phyloP scores from a whole-genome alignment of 352 stramenopile species.

The Globisporangium nunn region DNA sequence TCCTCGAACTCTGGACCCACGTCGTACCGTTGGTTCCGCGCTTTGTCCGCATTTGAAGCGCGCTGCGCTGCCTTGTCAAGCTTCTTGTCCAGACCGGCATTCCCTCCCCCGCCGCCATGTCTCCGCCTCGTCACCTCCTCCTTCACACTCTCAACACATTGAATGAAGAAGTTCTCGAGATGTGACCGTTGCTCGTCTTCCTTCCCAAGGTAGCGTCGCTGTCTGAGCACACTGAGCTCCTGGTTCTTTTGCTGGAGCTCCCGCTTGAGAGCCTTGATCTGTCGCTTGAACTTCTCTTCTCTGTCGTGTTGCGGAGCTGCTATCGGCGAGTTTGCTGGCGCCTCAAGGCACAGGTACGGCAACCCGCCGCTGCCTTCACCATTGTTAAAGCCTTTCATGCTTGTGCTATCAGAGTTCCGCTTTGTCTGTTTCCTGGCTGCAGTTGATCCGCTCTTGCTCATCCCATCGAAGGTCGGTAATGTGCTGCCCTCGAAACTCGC shows the following conservation, averaged over 20 bases:
- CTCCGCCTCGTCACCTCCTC: slow-evolving; percentile 52
- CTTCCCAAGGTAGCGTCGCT: slow-evolving; percentile 26
- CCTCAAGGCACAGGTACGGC: slow-evolving; percentile 30
- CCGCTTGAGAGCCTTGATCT: slow-evolving; percentile 58
- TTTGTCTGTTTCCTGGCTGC: slow-evolving; percentile 13
- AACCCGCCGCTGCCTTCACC: slow-evolving; percentile 3
- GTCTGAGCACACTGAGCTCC: slow-evolving; percentile 32
- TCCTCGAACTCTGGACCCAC: slow-evolving; percentile 49
- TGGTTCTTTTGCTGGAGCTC: slow-evolving; percentile 62
- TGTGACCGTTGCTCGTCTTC: slow-evolving; percentile 32
- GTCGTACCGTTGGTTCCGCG: slow-evolving; percentile 25
- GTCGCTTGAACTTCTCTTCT: slow-evolving; percentile 62
- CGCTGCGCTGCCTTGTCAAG: slow-evolving; percentile 11
- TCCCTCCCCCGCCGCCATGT: slow-evolving; percentile 12
- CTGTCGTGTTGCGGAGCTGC: slow-evolving; percentile 34
- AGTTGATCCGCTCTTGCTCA: slow-evolving; percentile 11
- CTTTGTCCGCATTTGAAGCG: slow-evolving; percentile 17
- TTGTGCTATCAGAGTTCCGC: slow-evolving; percentile 7
- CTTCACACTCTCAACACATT: slow-evolving; percentile 82
- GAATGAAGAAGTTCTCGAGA: slow-evolving; percentile 72
- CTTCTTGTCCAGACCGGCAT: slow-evolving; percentile 11
- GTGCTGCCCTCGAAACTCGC: slow-evolving; percentile 16
- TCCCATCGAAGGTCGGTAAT: slow-evolving; percentile 34
- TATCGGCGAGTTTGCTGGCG: slow-evolving; percentile 7
- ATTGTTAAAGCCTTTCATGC: not conserved